Base-by-base conservation (phyloP, 1,284 basidiomycete genomes). In the Ganoderma sp. region DNA sequence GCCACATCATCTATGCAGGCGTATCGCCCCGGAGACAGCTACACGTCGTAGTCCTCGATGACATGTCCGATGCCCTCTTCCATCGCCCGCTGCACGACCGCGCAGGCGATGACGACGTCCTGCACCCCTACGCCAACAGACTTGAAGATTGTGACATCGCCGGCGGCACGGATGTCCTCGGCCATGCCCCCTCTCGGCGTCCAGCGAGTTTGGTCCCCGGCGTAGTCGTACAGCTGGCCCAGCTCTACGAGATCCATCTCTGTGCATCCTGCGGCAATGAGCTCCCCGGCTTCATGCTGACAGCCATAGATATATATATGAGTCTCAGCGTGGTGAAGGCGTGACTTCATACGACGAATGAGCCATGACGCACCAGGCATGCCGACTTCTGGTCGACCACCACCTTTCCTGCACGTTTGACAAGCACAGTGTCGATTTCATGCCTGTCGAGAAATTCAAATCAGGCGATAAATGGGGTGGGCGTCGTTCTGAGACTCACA, bases 101-200 rank as follows among this genome's bases (percentile, higher is more conserved):
- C 77, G 37, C 70, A 75, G 15, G 91, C 86, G 70, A 94, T 91
- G 0, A 87, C 90, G 2, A 90, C 90, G 73, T 94, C 91, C 74
- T 93, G 92, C n/a, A 90, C 77, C 1, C 90, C 91, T 8, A 93
- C 80, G 2, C 92, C 92, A 0, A 94, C 92, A 0, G 90, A 91
- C 78, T 93, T 94, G 83, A 92, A 94, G 61, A 94, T 84, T 4
- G 90, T 92, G 7, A 94, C 81, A 78, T 75, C 85, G 76, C 75
- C 79, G 77, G 70, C 68, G 19, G 70, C 61, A 65, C 75, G 72
- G 75, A 81, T 62, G 72, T 75, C 75, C 25, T 79, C 78, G 50
- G 84, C 70, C 5, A 72, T 66, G 74, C 69, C 67, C 9, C 68
- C 65, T 17, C 69, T 58, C 1, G 72, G 66, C 0, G 57, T 39